phyloP scores from a whole-genome alignment of 129 eudicot genomes.

The Helianthus annuus region DNA sequence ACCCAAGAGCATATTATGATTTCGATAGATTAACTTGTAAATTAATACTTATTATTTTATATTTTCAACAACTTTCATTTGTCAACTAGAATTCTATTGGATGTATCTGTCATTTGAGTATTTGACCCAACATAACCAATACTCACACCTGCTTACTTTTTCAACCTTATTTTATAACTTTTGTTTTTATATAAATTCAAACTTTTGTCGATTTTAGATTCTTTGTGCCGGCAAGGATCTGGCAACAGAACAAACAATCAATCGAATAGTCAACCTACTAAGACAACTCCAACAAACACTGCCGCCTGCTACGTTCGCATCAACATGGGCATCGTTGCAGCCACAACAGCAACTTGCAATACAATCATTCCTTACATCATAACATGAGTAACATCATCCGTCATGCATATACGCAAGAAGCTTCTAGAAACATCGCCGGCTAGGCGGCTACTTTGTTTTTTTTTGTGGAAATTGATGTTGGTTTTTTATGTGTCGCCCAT shows the following conservation, averaged over 20 bases:
- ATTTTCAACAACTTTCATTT: background rate
- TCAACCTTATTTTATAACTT: background rate
- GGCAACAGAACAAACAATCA: conserved; percentile 85
- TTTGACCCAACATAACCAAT: conserved; percentile 11
- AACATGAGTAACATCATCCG: conserved; percentile 29
- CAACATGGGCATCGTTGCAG: conserved; percentile 87
- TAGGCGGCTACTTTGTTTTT: conserved; percentile 2
- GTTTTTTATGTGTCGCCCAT: conserved; percentile 35
- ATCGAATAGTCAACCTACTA: conserved; percentile 76
- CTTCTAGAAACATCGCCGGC: conserved; percentile 18
- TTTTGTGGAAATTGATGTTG: conserved; percentile 31
- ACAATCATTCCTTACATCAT: conserved; percentile 79
- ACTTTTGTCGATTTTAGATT: conserved; percentile 47
- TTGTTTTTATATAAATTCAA: background rate
- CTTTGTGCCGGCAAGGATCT: conserved; percentile 92
- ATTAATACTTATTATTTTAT: background rate
- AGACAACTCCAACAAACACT: conserved; percentile 94
- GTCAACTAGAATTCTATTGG: conserved; percentile 28
- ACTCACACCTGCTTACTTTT: conserved; percentile 20
- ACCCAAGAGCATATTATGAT: conserved; percentile 11
- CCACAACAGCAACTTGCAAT: conserved; percentile 93
- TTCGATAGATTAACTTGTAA: conserved; percentile 13
- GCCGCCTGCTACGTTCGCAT: conserved; percentile 78
- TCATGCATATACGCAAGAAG: conserved; percentile 16
- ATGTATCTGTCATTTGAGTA: conserved; percentile 1